Evolutionary conservation across 2,329 filamentous ascomycete genomes (phyloP).

Genomic region (Colletotrichum sp.): DNA sequence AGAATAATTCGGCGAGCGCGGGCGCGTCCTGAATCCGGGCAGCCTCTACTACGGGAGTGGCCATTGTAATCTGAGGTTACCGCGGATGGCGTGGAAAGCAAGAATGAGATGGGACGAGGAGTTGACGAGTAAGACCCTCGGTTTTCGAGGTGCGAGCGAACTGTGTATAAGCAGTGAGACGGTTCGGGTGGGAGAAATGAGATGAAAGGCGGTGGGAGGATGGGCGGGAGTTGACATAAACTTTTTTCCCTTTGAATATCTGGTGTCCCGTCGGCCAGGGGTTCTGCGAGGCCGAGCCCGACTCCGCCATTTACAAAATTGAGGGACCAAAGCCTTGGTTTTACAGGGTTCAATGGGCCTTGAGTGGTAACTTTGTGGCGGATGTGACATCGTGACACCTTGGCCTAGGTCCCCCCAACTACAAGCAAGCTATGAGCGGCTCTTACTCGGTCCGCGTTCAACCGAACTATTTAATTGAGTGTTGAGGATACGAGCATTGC

Average conservation of each 20-base stretch:
- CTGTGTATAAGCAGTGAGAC: background rate
- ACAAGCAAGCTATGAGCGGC: background rate
- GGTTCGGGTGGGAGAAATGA: background rate
- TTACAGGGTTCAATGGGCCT: background rate
- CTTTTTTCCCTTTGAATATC: background rate
- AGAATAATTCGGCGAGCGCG: conserved; percentile 12
- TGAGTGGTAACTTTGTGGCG: background rate
- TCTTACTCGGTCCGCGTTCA: background rate
- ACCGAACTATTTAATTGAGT: background rate
- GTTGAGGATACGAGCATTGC: background rate
- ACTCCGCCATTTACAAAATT: background rate
- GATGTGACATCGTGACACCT: background rate
- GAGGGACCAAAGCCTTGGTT: background rate
- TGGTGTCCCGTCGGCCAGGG: background rate
- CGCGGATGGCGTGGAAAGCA: background rate
- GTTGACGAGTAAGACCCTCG: background rate
- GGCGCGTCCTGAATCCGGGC: conserved; percentile 9
- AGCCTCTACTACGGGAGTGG: background rate
- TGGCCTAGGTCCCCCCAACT: background rate
- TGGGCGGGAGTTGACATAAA: background rate
- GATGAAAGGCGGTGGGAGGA: background rate
- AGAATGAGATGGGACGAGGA: background rate
- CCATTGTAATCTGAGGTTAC: background rate
- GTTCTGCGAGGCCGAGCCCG: background rate
- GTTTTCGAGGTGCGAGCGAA: background rate